Evolutionary conservation across 2,329 filamentous ascomycete species (phyloP).

Genomic region (Zymoseptoria ardabiliae): DNA sequence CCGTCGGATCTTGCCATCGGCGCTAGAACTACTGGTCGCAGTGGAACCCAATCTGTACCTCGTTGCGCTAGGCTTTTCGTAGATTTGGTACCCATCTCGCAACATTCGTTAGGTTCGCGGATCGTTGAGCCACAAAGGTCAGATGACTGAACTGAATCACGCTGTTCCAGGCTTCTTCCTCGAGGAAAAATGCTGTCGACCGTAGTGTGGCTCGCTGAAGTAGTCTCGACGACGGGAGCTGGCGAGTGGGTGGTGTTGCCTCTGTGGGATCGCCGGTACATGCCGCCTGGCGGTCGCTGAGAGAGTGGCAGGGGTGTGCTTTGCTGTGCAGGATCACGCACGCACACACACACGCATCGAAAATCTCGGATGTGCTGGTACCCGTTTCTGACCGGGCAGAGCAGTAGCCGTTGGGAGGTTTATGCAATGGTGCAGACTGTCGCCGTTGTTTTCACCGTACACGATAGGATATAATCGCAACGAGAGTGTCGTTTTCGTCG

Average conservation of each 20-base stretch:
- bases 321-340: background rate
- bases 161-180: background rate
- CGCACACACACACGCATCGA: background rate
- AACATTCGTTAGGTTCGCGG: background rate
- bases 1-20: background rate
- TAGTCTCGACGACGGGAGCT: background rate
- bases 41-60: background rate
- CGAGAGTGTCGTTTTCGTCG: background rate
- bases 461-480: background rate
- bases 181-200: background rate
- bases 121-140: background rate
- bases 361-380: background rate
- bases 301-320: background rate
- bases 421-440: background rate
- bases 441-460: background rate
- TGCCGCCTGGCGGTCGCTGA: background rate
- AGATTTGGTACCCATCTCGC: background rate
- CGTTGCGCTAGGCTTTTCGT: background rate
- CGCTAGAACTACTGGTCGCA: background rate
- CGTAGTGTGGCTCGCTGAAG: background rate
- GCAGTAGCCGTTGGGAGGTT: background rate
- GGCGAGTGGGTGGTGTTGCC: background rate
- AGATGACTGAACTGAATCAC: background rate
- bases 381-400: background rate
- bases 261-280: background rate